phyloP scores from a whole-genome alignment of 2,329 filamentous ascomycete species.

The Paraconiothyrium sp. region DNA sequence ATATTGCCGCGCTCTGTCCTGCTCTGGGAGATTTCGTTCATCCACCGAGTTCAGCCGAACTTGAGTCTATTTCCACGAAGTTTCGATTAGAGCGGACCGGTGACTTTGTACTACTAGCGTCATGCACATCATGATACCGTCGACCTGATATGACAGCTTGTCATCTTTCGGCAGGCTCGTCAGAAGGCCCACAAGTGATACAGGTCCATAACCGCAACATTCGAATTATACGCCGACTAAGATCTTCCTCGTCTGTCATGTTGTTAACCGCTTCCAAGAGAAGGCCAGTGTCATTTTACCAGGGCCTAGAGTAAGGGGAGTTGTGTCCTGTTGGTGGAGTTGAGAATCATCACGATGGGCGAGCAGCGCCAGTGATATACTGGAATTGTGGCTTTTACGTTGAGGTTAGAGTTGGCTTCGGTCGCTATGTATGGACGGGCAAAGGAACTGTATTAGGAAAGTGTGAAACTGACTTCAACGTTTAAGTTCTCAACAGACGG shows the following conservation, averaged over 20 bases:
- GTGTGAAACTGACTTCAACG: constrained; percentile 16
- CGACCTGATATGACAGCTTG: not conserved
- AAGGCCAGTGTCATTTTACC: not conserved
- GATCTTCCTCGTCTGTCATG: not conserved
- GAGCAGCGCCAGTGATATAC: not conserved
- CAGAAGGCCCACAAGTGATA: not conserved
- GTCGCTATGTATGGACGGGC: constrained; percentile 18
- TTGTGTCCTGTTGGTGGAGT: not conserved
- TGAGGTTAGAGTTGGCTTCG: constrained; percentile 18
- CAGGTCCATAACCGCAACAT: not conserved
- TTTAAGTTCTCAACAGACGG: constrained; percentile 15
- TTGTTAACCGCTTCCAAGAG: not conserved
- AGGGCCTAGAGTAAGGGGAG: not conserved
- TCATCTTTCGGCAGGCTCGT: constrained; percentile 1
- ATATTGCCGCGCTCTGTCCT: not conserved
- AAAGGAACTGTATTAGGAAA: constrained; percentile 21
- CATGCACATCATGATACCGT: not conserved
- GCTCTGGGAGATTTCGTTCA: not conserved
- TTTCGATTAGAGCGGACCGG: not conserved
- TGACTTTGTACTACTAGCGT: not conserved
- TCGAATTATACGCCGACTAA: not conserved
- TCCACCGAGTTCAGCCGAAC: not conserved
- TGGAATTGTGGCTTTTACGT: not conserved
- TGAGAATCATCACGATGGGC: not conserved
- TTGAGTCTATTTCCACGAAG: not conserved